These are phyloP conservation scores for Aspergillus tamarii DNA, from an alignment of 2,329 filamentous ascomycete species.

Conservation along the genomic window DNA sequence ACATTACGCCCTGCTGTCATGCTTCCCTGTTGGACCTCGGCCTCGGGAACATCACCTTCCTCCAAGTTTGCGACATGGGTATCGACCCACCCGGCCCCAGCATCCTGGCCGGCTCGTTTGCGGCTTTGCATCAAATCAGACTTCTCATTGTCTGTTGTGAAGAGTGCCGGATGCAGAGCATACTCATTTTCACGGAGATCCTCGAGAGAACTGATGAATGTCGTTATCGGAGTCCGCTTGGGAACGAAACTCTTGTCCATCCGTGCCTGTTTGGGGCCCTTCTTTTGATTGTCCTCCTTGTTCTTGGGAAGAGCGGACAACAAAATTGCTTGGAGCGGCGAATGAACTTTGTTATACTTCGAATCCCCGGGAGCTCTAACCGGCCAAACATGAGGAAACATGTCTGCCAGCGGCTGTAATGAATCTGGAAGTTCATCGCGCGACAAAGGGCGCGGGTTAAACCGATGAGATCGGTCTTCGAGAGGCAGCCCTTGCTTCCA, in stretches of 20 bases:
- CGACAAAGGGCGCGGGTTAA: constrained; percentile 38
- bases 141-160: constrained; percentile 60
- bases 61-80: constrained; percentile 69
- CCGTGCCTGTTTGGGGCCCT: constrained; percentile 61
- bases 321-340: constrained; percentile 82
- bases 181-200: constrained; percentile 85
- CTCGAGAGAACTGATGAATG: constrained; percentile 71
- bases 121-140: constrained; percentile 57
- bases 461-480: constrained; percentile 34
- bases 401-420: constrained; percentile 71
- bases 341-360: constrained; percentile 78
- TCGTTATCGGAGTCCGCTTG: constrained; percentile 77
- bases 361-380: constrained; percentile 86
- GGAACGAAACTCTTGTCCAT: constrained; percentile 71
- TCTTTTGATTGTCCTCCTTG: constrained; percentile 66
- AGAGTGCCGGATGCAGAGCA: constrained; percentile 76
- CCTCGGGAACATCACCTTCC: constrained; percentile 69
- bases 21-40: constrained; percentile 76
- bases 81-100: constrained; percentile 77
- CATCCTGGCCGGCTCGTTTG: constrained; percentile 52
- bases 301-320: constrained; percentile 71
- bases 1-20: constrained; percentile 80
- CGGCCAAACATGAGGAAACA: constrained; percentile 89
- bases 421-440: constrained; percentile 47
- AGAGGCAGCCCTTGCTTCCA: constrained; percentile 46